phyloP scores from a whole-genome alignment of 2,329 filamentous ascomycete species.

The Diplodia mutila region DNA sequence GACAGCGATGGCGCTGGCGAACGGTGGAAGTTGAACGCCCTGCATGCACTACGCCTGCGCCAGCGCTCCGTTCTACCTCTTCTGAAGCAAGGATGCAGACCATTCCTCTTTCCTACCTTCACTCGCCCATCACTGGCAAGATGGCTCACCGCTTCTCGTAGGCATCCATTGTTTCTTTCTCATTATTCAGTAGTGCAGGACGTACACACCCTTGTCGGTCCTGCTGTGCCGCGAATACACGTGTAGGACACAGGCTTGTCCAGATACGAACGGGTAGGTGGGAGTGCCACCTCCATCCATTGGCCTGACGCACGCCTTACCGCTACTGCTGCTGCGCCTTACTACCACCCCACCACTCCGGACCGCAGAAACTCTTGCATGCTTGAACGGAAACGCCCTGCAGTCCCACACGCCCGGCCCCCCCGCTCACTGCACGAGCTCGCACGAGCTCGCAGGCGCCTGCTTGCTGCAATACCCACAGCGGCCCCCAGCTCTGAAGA shows the following conservation, averaged over 20 bases:
- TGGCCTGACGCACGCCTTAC: conserved; percentile 16
- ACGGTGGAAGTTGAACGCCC: background rate
- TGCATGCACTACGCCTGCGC: background rate
- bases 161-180: background rate
- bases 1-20: background rate
- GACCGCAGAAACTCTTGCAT: background rate
- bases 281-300: background rate
- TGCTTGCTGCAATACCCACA: background rate
- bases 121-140: background rate
- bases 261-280: background rate
- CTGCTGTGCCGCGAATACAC: conserved; percentile 1
- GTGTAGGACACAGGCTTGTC: background rate
- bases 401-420: background rate
- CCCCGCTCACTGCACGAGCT: background rate
- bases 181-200: background rate
- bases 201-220: background rate
- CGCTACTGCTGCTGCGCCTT: background rate
- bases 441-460: background rate
- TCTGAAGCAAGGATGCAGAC: background rate
- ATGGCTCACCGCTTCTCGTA: background rate
- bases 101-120: background rate
- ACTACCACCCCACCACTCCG: background rate
- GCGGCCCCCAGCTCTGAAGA: background rate
- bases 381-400: background rate
- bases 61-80: background rate